Percentiles rank a stretch among this genome's conserved stretches.
phyloP scores from a whole-genome alignment of 2,329 filamentous ascomycete species.

The Ceratocystis papillata region DNA sequence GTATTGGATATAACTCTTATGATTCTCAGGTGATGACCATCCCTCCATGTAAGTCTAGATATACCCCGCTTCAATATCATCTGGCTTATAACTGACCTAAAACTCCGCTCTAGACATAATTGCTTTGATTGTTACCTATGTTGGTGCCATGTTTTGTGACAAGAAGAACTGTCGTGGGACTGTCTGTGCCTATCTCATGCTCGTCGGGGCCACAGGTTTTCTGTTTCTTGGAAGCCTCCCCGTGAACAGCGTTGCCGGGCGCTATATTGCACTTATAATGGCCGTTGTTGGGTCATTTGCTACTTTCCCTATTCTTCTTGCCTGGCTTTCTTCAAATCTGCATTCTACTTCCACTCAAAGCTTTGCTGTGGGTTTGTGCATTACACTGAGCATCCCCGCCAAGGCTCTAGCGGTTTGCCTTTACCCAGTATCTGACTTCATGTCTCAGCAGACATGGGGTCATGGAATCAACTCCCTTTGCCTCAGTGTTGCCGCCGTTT shows the following conservation, averaged over 20 bases:
- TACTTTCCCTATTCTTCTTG: slow-evolving; percentile 57
- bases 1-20: slow-evolving; percentile 42
- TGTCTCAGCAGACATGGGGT: not conserved
- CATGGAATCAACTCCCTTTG: slow-evolving; percentile 54
- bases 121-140: slow-evolving; percentile 27
- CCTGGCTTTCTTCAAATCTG: slow-evolving; percentile 60
- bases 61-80: not conserved
- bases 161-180: slow-evolving; percentile 45
- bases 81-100: not conserved
- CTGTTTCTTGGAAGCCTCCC: slow-evolving; percentile 3
- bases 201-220: slow-evolving; percentile 41
- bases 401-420: slow-evolving; percentile 54
- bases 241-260: not conserved
- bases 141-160: slow-evolving; percentile 51
- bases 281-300: slow-evolving; percentile 56
- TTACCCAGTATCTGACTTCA: slow-evolving; percentile 41
- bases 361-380: slow-evolving; percentile 59
- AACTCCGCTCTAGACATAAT: not conserved
- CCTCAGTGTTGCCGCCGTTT: slow-evolving; percentile 42
- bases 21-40: slow-evolving; percentile 55
- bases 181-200: slow-evolving; percentile 36
- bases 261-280: slow-evolving; percentile 51
- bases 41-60: slow-evolving; percentile 43
- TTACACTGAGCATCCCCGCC: slow-evolving; percentile 55
- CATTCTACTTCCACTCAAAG: slow-evolving; percentile 54